These are phyloP conservation scores for Colletotrichum endophyticum DNA, from an alignment of 2,329 filamentous ascomycete species.

Conservation along the genomic window DNA sequence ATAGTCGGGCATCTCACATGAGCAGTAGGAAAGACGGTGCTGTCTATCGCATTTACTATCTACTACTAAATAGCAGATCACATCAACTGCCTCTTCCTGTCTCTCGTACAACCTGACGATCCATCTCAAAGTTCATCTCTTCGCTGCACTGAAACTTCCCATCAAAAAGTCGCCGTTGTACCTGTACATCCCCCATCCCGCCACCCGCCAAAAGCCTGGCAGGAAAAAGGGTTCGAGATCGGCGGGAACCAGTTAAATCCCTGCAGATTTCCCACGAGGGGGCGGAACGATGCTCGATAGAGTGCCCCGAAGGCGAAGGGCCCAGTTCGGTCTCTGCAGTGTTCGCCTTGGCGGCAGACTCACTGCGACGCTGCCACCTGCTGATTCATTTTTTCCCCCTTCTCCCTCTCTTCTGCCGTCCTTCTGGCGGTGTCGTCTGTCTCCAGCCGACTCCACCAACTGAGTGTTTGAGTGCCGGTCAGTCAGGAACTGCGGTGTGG, in stretches of 20 bases:
- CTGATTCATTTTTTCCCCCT: background rate
- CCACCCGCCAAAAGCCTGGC: background rate
- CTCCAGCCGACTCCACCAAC: background rate
- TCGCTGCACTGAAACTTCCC: background rate
- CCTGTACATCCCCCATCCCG: background rate
- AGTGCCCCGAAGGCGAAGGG: background rate
- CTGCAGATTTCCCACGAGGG: constrained; percentile 18
- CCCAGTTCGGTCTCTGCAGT: background rate
- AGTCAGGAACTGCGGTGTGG: background rate
- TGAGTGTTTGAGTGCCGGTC: background rate
- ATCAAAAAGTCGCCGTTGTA: background rate
- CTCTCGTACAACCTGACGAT: background rate
- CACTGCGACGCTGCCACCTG: background rate
- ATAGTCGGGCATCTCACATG: background rate
- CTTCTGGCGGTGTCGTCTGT: background rate
- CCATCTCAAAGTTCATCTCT: background rate
- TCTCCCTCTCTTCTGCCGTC: background rate
- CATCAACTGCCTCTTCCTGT: background rate
- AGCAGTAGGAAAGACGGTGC: background rate
- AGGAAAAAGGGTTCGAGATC: constrained; percentile 13
- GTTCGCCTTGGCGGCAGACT: background rate
- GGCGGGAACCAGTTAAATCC: constrained; percentile 12
- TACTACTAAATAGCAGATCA: background rate
- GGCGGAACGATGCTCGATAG: background rate
- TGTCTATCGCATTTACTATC: background rate